Conservation (phyloP, 371 early-diverging fungal species). For the Apophysomyces ossiformis region DNA sequence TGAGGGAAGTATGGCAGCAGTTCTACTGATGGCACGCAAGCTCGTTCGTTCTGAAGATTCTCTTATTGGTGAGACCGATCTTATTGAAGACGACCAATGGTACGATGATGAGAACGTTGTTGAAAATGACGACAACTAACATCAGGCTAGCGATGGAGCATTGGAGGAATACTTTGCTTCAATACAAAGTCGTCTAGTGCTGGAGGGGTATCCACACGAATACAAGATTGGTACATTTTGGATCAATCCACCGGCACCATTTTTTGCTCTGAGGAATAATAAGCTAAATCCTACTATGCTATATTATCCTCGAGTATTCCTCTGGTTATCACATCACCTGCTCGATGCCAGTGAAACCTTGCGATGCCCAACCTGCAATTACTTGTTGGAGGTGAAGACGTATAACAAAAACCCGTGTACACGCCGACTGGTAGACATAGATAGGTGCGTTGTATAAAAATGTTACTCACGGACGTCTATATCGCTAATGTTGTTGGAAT, state of each 20-base stretch:
- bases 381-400: neutral
- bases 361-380: conserved; percentile 9
- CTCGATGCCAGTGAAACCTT: neutral
- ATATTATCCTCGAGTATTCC: conserved; percentile 11
- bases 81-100: neutral
- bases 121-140: neutral
- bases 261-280: conserved; percentile 6
- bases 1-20: no score
- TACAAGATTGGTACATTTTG: neutral
- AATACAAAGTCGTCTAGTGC: conserved; percentile 5
- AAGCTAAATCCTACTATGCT: neutral
- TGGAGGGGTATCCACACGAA: neutral
- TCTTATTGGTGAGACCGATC: neutral
- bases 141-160: neutral
- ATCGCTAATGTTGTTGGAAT: neutral
- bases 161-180: neutral
- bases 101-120: neutral
- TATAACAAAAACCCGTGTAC: conserved; percentile 14
- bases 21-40: no score
- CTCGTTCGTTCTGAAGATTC: no score
- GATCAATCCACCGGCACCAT: conserved; percentile 14
- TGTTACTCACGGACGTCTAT: neutral
- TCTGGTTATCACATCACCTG: conserved; percentile 1
- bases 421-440: conserved; percentile 11
- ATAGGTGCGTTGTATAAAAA: neutral